Evolutionary conservation across 306 rosid genomes (phyloP).

Genomic region (Benincasa hispida): DNA sequence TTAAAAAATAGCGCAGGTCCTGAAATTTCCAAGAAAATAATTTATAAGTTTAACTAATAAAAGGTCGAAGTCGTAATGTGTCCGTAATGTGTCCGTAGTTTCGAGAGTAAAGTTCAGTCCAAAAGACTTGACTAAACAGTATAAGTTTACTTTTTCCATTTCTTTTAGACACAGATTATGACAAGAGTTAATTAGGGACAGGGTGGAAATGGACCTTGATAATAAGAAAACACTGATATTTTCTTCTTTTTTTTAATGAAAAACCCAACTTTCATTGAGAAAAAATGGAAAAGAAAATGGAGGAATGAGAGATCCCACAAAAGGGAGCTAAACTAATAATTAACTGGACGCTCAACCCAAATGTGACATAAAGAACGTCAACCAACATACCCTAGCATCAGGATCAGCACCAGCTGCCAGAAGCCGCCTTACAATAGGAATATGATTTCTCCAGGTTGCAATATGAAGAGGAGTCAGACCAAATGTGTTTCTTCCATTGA

Average conservation of each 20-base stretch:
- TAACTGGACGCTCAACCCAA: neutral
- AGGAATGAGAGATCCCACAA: neutral
- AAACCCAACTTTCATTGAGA: neutral
- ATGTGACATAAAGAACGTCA: neutral
- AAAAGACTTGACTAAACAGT: neutral
- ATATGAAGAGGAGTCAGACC: constrained; percentile 91
- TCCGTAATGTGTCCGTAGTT: neutral
- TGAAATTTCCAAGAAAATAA: neutral
- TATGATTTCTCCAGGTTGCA: constrained; percentile 88
- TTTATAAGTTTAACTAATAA: neutral
- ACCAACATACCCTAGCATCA: constrained; percentile 69
- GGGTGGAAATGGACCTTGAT: neutral
- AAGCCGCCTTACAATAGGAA: constrained; percentile 81
- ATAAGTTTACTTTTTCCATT: neutral
- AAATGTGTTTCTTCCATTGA: constrained; percentile 54
- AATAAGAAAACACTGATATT: neutral
- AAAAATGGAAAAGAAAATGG: neutral
- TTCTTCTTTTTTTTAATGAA: neutral
- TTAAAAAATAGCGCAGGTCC: neutral
- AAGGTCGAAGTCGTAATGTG: neutral
- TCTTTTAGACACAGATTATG: neutral
- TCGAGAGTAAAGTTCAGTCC: neutral
- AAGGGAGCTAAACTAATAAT: neutral
- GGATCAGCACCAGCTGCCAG: constrained; percentile 91
- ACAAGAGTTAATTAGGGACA: neutral